Evolutionary conservation across 2,329 filamentous ascomycete genomes (phyloP).

Genomic region (Cadophora sp.): DNA sequence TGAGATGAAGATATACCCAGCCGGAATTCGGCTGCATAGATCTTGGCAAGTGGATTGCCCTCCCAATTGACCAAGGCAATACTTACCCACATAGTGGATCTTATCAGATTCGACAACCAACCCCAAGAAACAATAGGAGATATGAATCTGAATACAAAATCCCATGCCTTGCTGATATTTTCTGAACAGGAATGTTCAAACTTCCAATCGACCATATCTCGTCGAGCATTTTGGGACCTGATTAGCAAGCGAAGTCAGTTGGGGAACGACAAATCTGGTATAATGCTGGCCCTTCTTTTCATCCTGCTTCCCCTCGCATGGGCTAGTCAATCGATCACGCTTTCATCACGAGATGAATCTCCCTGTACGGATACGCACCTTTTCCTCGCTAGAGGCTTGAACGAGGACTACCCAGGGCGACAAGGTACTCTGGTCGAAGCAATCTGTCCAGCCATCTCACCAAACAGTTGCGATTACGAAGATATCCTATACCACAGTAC

Average conservation of each 20-base stretch:
- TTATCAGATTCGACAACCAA: background rate
- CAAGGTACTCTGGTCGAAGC: conserved; percentile 44
- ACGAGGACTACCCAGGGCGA: conserved; percentile 47
- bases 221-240: background rate
- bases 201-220: background rate
- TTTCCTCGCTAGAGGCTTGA: conserved; percentile 42
- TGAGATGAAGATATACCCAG: conserved; percentile 1
- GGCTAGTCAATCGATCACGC: too few species aligned
- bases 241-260: too few species aligned
- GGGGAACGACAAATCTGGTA: too few species aligned
- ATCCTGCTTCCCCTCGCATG: too few species aligned
- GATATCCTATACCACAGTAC: conserved; percentile 42
- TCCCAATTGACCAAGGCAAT: background rate
- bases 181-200: background rate
- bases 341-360: background rate
- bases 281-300: background rate
- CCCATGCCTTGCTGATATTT: background rate
- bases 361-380: conserved; percentile 20
- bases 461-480: conserved; percentile 42
- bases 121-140: too few species aligned
- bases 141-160: background rate
- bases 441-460: conserved; percentile 40
- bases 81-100: background rate
- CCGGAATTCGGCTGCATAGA: background rate
- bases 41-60: background rate